Evolutionary conservation across 2,329 filamentous ascomycete genomes (phyloP).

Genomic region (Aspergillus vadensis): DNA sequence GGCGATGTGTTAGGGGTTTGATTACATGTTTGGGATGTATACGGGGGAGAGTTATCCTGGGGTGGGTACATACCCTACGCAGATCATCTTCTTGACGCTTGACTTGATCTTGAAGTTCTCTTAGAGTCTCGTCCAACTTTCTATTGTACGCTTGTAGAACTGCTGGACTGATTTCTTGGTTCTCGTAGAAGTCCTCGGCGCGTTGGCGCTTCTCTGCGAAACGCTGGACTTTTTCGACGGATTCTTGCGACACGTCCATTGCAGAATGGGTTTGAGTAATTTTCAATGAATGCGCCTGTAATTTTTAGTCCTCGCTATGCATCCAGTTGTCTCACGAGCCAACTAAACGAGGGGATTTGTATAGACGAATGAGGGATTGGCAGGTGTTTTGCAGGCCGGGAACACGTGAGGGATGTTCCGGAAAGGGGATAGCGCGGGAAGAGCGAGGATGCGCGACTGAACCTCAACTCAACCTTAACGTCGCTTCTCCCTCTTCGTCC

Average conservation of each 20-base stretch:
- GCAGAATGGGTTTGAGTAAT: neutral
- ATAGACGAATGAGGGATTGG: neutral
- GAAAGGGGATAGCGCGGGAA: conserved; percentile 25
- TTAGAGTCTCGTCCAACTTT: conserved; percentile 65
- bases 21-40: neutral
- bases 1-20: conserved; percentile 18
- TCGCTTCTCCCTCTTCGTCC: conserved; percentile 19
- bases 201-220: conserved; percentile 39
- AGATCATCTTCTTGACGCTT: conserved; percentile 51
- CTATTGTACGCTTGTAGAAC: conserved; percentile 37
- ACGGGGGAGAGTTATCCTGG: neutral
- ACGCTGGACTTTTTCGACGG: conserved; percentile 35
- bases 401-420: conserved; percentile 20
- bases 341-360: neutral
- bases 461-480: conserved; percentile 22
- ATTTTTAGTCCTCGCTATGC: neutral
- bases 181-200: conserved; percentile 35
- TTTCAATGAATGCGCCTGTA: neutral
- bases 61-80: conserved; percentile 43
- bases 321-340: neutral
- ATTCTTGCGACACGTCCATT: conserved; percentile 38
- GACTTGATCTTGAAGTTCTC: conserved; percentile 62
- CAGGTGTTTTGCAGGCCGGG: neutral
- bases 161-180: conserved; percentile 31
- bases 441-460: conserved; percentile 18